A percentile compares a stretch with the other conserved stretches of the same genome.
phyloP scores from a whole-genome alignment of 306 rosid species.

The Arachis stenosperma region DNA sequence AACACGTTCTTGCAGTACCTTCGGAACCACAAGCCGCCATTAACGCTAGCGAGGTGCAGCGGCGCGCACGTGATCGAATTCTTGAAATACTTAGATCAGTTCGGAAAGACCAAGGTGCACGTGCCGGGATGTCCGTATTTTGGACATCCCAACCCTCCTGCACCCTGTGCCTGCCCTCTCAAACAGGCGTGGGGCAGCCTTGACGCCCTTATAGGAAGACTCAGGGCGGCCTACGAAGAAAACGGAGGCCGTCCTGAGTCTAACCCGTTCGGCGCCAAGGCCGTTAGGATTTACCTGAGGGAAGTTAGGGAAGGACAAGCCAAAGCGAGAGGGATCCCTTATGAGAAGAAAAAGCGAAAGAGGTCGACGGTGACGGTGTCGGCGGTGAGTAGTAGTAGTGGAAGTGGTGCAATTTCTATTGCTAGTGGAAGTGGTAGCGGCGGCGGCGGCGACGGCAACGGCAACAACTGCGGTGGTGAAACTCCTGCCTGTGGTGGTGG shows the following conservation, averaged over 20 bases:
- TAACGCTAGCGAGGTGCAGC: conserved; percentile 84
- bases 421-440: conserved; percentile 3
- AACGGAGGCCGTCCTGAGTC: conserved; percentile 91
- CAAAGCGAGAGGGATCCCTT: conserved; percentile 91
- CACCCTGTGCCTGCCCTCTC: conserved; percentile 80
- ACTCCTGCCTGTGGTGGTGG: not conserved
- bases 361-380: conserved; percentile 46
- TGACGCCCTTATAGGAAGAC: conserved; percentile 89
- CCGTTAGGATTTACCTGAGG: conserved; percentile 82
- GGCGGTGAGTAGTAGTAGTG: conserved; percentile 29
- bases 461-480: not conserved
- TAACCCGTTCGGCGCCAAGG: conserved; percentile 81
- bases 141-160: conserved; percentile 86
- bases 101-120: conserved; percentile 94
- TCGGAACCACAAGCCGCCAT: conserved; percentile 93
- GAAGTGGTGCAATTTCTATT: conserved; percentile 16
- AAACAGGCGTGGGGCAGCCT: conserved; percentile 96
- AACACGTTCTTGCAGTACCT: conserved; percentile 92
- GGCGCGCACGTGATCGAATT: conserved; percentile 98
- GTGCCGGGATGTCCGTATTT: conserved; percentile 71
- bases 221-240: conserved; percentile 93
- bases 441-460: not conserved
- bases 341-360: conserved; percentile 91
- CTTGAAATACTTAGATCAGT: conserved; percentile 87
- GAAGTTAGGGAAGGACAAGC: conserved; percentile 91